These are phyloP conservation scores for Clathrus columnatus DNA, from an alignment of 768 basidiomycete genomes.

Conservation along the genomic window DNA sequence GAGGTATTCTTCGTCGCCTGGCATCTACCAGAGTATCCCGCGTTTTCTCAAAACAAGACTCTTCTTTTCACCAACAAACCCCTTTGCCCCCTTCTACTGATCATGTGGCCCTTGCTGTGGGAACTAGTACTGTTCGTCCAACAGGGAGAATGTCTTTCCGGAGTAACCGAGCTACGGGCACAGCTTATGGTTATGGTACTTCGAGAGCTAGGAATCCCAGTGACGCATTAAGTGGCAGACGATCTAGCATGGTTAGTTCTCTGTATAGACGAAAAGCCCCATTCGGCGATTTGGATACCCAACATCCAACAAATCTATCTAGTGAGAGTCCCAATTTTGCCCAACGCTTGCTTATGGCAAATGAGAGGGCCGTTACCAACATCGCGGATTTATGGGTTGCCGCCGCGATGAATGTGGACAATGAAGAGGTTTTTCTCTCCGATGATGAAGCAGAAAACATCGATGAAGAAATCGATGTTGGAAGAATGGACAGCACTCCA, in stretches of 20 bases:
- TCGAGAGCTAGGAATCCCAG: conserved; percentile 47
- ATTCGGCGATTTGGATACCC: conserved; percentile 29
- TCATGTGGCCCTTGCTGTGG: conserved; percentile 38
- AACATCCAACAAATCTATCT: not conserved
- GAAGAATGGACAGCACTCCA: conserved; percentile 18
- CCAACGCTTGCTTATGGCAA: conserved; percentile 81
- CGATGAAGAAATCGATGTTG: conserved; percentile 26
- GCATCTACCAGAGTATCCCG: conserved; percentile 18
- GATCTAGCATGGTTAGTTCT: conserved; percentile 45
- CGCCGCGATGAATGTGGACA: conserved; percentile 90
- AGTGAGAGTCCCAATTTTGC: conserved; percentile 65
- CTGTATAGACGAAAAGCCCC: conserved; percentile 41
- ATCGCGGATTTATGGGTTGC: conserved; percentile 98
- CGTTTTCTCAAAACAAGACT: conserved; percentile 33
- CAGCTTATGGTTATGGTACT: conserved; percentile 70
- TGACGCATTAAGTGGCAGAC: conserved; percentile 33
- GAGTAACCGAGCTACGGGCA: conserved; percentile 58
- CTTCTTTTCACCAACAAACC: conserved; percentile 35
- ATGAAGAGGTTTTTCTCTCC: conserved; percentile 69
- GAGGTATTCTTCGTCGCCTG: conserved; percentile 17
- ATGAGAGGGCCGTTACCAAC: conserved; percentile 89
- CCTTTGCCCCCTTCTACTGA: conserved; percentile 23
- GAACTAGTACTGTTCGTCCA: conserved; percentile 27
- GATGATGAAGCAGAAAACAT: conserved; percentile 32
- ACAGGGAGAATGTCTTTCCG: conserved; percentile 36